Evolutionary conservation across 768 basidiomycete species (phyloP).

Genomic region (Zangia roseola): DNA sequence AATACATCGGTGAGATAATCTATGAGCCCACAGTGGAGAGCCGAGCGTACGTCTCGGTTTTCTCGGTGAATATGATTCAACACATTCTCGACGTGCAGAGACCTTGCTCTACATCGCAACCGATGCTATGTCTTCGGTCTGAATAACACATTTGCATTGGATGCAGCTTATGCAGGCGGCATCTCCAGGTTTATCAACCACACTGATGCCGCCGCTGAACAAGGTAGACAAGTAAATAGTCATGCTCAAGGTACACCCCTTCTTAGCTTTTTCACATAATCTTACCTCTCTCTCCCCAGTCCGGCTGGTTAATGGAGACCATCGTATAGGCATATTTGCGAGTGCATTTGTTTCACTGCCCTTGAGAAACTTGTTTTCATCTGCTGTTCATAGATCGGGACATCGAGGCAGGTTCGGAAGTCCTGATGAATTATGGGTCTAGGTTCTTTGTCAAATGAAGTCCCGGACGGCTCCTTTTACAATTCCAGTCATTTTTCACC

Average conservation of each 20-base stretch:
- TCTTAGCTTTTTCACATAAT: neutral
- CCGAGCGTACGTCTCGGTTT: slow-evolving; percentile 44
- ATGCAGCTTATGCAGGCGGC: slow-evolving; percentile 57
- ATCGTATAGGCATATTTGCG: slow-evolving; percentile 59
- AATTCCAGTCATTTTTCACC: neutral
- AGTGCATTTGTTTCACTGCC: slow-evolving; percentile 8
- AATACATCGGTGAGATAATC: slow-evolving; percentile 67
- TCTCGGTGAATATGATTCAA: neutral
- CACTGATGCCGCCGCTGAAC: slow-evolving; percentile 21
- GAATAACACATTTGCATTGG: slow-evolving; percentile 47
- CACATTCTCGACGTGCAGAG: slow-evolving; percentile 27
- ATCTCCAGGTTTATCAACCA: slow-evolving; percentile 73
- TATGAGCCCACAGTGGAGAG: slow-evolving; percentile 47
- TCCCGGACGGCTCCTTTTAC: neutral
- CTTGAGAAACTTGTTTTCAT: neutral
- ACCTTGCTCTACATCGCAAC: slow-evolving; percentile 44
- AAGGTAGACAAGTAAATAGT: slow-evolving; percentile 38
- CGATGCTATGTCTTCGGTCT: slow-evolving; percentile 66
- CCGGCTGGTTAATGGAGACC: slow-evolving; percentile 61
- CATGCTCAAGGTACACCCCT: slow-evolving; percentile 40
- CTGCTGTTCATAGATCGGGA: slow-evolving; percentile 31
- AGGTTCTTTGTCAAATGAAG: slow-evolving; percentile 39
- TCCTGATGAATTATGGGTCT: slow-evolving; percentile 59
- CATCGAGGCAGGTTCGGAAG: slow-evolving; percentile 44
- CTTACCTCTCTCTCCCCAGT: slow-evolving; percentile 35